Evolutionary conservation across 2,329 filamentous ascomycete genomes (phyloP).

Genomic region (Didymella lethalis): DNA sequence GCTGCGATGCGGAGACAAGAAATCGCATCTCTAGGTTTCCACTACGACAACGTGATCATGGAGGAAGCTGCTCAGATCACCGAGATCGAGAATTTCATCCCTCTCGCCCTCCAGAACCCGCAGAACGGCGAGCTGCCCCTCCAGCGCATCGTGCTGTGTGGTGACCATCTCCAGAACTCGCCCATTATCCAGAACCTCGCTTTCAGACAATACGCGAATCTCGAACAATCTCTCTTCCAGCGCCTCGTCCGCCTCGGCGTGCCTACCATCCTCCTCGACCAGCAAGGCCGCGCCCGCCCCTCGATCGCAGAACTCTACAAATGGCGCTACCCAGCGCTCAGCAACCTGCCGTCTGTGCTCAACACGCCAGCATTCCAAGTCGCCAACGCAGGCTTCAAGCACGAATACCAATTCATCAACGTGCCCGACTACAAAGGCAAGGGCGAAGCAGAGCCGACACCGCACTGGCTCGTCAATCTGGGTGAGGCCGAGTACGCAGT

Average conservation of each 20-base stretch:
- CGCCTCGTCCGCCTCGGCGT: constrained; percentile 89
- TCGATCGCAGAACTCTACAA: constrained; percentile 89
- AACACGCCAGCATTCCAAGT: constrained; percentile 73
- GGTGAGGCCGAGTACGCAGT: constrained; percentile 98
- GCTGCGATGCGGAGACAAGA: constrained; percentile 93
- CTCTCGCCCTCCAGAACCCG: constrained; percentile 87
- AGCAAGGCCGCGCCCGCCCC: constrained; percentile 89
- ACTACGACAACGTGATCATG: constrained; percentile 97
- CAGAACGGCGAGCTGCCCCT: constrained; percentile 75
- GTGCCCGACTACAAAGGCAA: constrained; percentile 90
- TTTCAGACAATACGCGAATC: constrained; percentile 92
- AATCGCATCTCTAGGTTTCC: constrained; percentile 90
- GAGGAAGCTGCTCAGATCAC: constrained; percentile 98
- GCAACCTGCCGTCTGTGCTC: constrained; percentile 79
- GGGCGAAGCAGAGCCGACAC: constrained; percentile 87
- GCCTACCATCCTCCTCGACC: constrained; percentile 87
- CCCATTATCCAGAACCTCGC: constrained; percentile 94
- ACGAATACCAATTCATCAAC: constrained; percentile 96
- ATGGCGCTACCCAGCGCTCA: constrained; percentile 87
- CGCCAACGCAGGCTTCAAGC: constrained; percentile 91
- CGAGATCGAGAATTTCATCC: constrained; percentile 96
- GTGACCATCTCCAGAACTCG: constrained; percentile 96
- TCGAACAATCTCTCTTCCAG: constrained; percentile 95
- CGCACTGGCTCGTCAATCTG: constrained; percentile 95
- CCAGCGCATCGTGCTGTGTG: constrained; percentile 89